Percentiles rank a stretch among this genome's conserved stretches.
These are phyloP conservation scores for Chaetomium globosum DNA, from an alignment of 2,329 filamentous ascomycete species.

Conservation along the genomic window DNA sequence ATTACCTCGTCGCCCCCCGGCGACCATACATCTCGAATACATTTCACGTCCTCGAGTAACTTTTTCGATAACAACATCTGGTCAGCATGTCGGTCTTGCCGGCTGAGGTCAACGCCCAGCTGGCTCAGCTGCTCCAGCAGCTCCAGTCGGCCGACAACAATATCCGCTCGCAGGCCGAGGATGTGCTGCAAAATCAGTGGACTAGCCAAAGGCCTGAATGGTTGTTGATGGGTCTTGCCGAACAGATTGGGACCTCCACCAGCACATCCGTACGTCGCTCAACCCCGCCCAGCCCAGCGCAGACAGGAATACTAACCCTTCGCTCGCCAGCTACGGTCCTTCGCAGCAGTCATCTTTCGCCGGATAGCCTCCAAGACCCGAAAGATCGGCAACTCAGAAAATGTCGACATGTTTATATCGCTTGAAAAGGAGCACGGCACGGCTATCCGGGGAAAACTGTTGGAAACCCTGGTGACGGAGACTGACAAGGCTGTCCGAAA, in stretches of 20 bases:
- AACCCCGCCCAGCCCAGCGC: not conserved
- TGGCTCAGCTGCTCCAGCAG: conserved; percentile 82
- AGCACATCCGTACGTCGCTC: conserved; percentile 64
- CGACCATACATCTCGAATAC: not conserved
- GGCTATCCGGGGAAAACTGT: conserved; percentile 79
- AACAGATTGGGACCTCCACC: conserved; percentile 81
- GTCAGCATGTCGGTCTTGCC: conserved; percentile 79
- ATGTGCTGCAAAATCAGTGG: conserved; percentile 90
- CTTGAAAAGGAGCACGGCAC: conserved; percentile 72
- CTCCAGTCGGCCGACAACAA: conserved; percentile 89
- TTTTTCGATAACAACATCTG: conserved; percentile 1
- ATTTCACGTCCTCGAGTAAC: conserved; percentile 9
- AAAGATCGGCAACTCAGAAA: conserved; percentile 72
- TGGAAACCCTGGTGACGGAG: conserved; percentile 76
- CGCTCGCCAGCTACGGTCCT: conserved; percentile 72
- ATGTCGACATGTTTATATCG: conserved; percentile 82
- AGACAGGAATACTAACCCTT: conserved; percentile 15
- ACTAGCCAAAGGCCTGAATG: conserved; percentile 78
- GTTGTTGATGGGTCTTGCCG: conserved; percentile 88
- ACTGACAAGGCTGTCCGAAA: conserved; percentile 75
- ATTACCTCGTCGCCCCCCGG: conserved; percentile 3
- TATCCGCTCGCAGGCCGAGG: conserved; percentile 82
- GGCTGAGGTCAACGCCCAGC: conserved; percentile 79
- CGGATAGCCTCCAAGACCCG: conserved; percentile 87
- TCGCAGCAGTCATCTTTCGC: conserved; percentile 90